Base-by-base conservation (phyloP, 169 alveolate genomes). In the Cyclospora cayetanensis region DNA sequence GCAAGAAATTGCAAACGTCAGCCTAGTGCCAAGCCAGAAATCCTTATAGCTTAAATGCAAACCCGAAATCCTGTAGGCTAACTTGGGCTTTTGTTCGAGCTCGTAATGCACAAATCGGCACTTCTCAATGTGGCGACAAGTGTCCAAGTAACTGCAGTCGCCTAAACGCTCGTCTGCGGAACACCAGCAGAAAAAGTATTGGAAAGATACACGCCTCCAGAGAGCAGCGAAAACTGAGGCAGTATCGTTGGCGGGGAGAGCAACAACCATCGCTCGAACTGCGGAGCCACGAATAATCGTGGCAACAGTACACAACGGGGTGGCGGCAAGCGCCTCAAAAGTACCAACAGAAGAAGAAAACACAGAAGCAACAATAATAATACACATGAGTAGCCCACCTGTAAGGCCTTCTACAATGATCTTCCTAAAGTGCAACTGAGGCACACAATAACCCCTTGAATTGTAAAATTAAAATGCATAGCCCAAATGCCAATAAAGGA, bases 111-210 rank as follows among this genome's bases (percentile, higher is more conserved):
- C 98, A 90, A 94, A 98, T 63, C 96, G 96, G 91, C 99, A 98
- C 34, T 97, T 95, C 85, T 97, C 98, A 90, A 96, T 96, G 91
- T 97, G 98, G 39, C 98, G 91, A 92, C 99, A 98, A 4, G 99
- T 97, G 92, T 98, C 99, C 92, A 98, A 92, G 94, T 98, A 97
- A 37, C 99, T 96, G 91, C 99, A 98, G 92, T 97, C 99, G 29
- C 99, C 99, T 83, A 97, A 89, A 39, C 94, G 88, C 53, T 85
- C 90, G 46, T 79, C 72, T 35, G 83, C 53, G 53, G 43, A 70
- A 53, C 50, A 70, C 55, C 53, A 70, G 83, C 83, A 39, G 83
- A 2, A 65, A 15, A 11, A n/a, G 41, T n/a, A 65, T 65, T 2
- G 31, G 35, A 65, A 27, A 18, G 22, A 25, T 18, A 65, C 82